These are phyloP conservation scores for Huntiella omanensis DNA, from an alignment of 2,329 filamentous ascomycete genomes.

Conservation along the genomic window DNA sequence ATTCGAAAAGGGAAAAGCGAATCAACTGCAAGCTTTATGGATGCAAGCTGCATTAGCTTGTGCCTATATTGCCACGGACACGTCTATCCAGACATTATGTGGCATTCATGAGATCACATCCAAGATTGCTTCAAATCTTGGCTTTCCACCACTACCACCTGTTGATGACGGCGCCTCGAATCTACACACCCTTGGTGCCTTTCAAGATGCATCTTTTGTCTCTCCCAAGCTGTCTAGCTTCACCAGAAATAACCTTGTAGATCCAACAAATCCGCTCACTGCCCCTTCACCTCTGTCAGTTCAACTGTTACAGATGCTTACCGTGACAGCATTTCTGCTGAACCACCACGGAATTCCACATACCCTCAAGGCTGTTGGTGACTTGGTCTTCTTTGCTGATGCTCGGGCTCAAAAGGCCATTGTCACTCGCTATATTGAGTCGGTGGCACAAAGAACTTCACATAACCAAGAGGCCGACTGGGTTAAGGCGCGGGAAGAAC, in stretches of 20 bases:
- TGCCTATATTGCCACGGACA: conserved; percentile 46
- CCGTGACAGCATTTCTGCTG: conserved; percentile 40
- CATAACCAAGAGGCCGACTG: conserved; percentile 46
- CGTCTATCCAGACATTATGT: conserved; percentile 34
- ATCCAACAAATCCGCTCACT: conserved; percentile 5
- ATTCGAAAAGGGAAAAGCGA: conserved; percentile 40
- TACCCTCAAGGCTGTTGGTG: conserved; percentile 35
- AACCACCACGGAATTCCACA: conserved; percentile 30
- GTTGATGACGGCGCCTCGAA: conserved; percentile 19
- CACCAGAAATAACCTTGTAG: conserved; percentile 16
- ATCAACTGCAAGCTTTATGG: conserved; percentile 43
- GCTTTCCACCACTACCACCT: conserved; percentile 36
- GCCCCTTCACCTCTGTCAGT: background rate
- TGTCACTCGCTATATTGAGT: conserved; percentile 38
- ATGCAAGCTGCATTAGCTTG: conserved; percentile 48
- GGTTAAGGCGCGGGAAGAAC: conserved; percentile 39
- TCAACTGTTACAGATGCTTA: conserved; percentile 17
- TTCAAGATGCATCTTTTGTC: conserved; percentile 13
- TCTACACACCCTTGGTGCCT: conserved; percentile 3
- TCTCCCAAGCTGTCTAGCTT: conserved; percentile 16
- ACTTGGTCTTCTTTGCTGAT: conserved; percentile 45
- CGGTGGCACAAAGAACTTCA: conserved; percentile 27
- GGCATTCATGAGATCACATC: conserved; percentile 9
- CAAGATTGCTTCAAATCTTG: conserved; percentile 26
- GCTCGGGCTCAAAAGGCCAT: conserved; percentile 44